Conservation (phyloP, 2,329 filamentous ascomycete species). For the Dothideomycetidae sp. region DNA sequence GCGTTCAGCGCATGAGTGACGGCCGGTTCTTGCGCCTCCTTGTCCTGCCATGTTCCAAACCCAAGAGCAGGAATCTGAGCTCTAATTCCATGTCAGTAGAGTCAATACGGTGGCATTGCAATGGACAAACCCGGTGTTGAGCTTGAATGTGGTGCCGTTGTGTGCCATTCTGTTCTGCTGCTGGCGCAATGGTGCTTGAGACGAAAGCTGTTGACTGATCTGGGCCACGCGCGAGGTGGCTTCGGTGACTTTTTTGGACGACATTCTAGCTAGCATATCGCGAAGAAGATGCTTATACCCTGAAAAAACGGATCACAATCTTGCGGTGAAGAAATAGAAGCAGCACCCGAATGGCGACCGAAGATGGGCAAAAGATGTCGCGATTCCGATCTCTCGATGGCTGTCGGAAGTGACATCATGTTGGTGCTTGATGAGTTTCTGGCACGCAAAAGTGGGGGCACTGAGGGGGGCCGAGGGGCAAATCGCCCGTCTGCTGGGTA, state of each 20-base stretch:
- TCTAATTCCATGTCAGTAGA: constrained; percentile 3
- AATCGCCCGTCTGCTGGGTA: too few species aligned
- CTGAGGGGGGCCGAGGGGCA: too few species aligned
- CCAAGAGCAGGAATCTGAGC: constrained; percentile 27
- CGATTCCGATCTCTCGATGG: too few species aligned
- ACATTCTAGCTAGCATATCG: constrained; percentile 11
- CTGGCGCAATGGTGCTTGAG: constrained; percentile 14
- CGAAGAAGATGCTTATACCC: too few species aligned
- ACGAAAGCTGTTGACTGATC: constrained; percentile 16
- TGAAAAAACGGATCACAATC: too few species aligned
- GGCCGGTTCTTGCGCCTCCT: constrained; percentile 34
- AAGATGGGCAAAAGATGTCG: too few species aligned
- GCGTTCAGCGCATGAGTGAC: constrained; percentile 39
- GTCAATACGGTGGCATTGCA: background rate
- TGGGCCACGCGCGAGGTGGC: constrained; percentile 14
- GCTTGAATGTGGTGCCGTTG: constrained; percentile 15
- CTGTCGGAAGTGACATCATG: too few species aligned
- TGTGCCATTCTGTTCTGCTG: constrained; percentile 14
- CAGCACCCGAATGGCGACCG: too few species aligned
- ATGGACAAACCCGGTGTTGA: constrained; percentile 36
- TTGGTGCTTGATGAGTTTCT: too few species aligned
- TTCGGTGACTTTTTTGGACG: constrained; percentile 11
- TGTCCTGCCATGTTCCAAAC: constrained; percentile 43
- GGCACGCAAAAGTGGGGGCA: too few species aligned
- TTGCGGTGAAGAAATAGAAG: too few species aligned